Evolutionary conservation across 2,329 filamentous ascomycete genomes (phyloP).

Genomic region (Tolypocladium tundrense): DNA sequence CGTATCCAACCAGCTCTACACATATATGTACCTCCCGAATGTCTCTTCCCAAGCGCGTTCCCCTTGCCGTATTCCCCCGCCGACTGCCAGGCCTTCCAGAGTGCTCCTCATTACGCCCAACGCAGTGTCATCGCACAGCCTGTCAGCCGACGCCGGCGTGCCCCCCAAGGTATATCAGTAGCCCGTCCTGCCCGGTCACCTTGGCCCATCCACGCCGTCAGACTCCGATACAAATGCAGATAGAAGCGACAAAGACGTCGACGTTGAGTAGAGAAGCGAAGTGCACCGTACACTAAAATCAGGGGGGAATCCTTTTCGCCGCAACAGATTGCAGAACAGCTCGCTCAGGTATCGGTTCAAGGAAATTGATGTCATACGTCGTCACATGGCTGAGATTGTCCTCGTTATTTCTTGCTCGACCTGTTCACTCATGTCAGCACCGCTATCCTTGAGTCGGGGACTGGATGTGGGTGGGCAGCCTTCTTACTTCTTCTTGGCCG

Average conservation of each 20-base stretch:
- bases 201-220: slow-evolving; percentile 10
- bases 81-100: background rate
- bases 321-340: slow-evolving; percentile 1
- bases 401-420: slow-evolving; percentile 9
- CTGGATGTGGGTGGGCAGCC: background rate
- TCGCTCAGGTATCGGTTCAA: slow-evolving; percentile 8
- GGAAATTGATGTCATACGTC: slow-evolving; percentile 5
- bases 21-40: background rate
- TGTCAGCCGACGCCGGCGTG: background rate
- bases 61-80: background rate
- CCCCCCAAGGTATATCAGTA: slow-evolving; percentile 3
- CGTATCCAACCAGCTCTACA: background rate
- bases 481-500: slow-evolving; percentile 13
- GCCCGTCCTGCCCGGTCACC: slow-evolving; percentile 10
- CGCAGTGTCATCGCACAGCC: background rate
- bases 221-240: slow-evolving; percentile 13
- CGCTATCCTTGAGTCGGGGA: background rate
- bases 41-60: background rate
- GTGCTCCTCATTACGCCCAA: slow-evolving; percentile 8
- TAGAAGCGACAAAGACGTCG: background rate
- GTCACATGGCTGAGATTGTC: background rate
- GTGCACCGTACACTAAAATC: background rate
- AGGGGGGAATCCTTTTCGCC: slow-evolving; percentile 1
- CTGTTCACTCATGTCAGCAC: slow-evolving; percentile 1
- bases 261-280: background rate